Conservation (phyloP, 768 basidiomycete genomes). For the Postia placenta region DNA sequence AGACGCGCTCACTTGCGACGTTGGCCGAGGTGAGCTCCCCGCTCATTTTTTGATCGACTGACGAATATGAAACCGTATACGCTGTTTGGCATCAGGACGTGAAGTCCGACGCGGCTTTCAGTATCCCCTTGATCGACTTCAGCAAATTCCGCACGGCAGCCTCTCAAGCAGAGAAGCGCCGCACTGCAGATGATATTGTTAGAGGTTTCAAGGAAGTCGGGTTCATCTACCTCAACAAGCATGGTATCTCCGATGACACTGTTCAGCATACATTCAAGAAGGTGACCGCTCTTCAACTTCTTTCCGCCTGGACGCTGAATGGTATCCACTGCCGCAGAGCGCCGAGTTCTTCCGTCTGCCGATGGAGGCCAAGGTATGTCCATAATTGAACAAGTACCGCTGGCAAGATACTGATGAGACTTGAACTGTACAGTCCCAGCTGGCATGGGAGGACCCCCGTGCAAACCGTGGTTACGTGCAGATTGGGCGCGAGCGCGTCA, state of each 20-base stretch:
- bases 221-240: constrained; percentile 71
- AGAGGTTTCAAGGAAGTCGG: constrained; percentile 76
- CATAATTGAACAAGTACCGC: too few species aligned
- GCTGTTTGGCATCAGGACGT: not conserved
- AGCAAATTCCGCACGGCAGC: constrained; percentile 51
- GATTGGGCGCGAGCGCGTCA: constrained; percentile 78
- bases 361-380: constrained; percentile 47
- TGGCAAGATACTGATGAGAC: too few species aligned
- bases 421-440: constrained; percentile 40
- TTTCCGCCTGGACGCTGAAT: not conserved
- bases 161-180: constrained; percentile 49
- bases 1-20: constrained; percentile 1
- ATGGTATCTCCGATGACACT: constrained; percentile 57
- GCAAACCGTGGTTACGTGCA: constrained; percentile 82
- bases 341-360: constrained; percentile 70
- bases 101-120: constrained; percentile 12
- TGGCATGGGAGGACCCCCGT: constrained; percentile 82
- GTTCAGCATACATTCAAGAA: constrained; percentile 59
- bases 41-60: not conserved
- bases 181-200: constrained; percentile 63
- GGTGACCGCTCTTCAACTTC: constrained; percentile 30
- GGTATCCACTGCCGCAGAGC: constrained; percentile 40
- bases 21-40: constrained; percentile 2
- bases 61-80: not conserved
- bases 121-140: constrained; percentile 78